Evolutionary conservation across 805 yeast genomes (phyloP).

Genomic region (Wickerhamiella hasegawae): DNA sequence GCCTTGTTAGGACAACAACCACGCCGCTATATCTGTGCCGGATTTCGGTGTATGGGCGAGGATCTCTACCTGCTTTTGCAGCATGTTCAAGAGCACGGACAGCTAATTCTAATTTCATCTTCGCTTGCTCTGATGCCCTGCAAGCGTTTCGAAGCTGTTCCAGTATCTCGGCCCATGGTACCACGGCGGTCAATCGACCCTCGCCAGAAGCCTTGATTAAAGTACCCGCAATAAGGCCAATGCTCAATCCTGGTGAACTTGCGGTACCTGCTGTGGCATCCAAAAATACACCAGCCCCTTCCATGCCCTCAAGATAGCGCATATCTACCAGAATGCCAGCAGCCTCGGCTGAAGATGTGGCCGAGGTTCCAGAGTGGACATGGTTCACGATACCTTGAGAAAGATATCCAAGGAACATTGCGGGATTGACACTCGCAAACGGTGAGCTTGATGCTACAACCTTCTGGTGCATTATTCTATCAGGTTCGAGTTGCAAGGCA

Average conservation of each 20-base stretch:
- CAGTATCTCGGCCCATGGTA: conserved; percentile 18
- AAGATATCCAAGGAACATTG: conserved; percentile 19
- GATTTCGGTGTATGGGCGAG: not conserved
- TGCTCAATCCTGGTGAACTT: conserved; percentile 3
- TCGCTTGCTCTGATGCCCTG: not conserved
- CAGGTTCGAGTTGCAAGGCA: not conserved
- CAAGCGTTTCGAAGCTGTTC: too few species aligned
- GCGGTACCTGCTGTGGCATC: not conserved
- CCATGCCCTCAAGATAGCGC: conserved; percentile 23
- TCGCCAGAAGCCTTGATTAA: conserved; percentile 18
- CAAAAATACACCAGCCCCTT: not conserved
- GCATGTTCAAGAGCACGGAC: not conserved
- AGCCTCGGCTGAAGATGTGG: too few species aligned
- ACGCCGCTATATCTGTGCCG: conserved; percentile 5
- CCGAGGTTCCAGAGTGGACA: conserved; percentile 5
- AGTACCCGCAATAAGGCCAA: conserved; percentile 20
- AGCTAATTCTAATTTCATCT: too few species aligned
- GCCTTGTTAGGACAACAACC: conserved; percentile 9
- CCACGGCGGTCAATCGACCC: conserved; percentile 18
- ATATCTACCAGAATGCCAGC: conserved; percentile 17
- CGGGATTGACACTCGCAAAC: conserved; percentile 21
- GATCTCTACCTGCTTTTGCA: not conserved
- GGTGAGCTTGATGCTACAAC: conserved; percentile 18
- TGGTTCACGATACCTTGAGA: conserved; percentile 17
- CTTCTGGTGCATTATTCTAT: not conserved